Evolutionary conservation across 2,329 filamentous ascomycete genomes (phyloP), one percentile per base, ranked within the genome.

Genomic region (Eutypella sp.): DNA sequence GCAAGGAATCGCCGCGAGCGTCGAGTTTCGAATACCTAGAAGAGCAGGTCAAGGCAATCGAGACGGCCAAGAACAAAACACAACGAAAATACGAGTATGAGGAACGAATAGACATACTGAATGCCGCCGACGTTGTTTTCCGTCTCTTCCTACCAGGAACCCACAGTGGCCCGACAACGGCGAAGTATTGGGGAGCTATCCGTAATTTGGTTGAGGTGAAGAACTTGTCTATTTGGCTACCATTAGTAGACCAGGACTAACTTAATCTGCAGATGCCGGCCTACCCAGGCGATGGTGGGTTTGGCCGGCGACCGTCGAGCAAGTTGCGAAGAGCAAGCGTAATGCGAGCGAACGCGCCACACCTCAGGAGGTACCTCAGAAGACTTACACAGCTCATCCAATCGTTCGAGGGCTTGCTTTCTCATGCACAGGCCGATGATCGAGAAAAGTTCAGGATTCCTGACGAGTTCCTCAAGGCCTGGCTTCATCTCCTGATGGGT

Each of bases 141-240:
- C 56, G 57, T 7, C 67, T 74, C 31, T 76, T 74, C 46, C 56
- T 75, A 7, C 70, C 72, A 1, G 31, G 52, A 0, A 47, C 56
- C 2, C 64, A 65, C 19, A 53, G 65, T 8, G 65, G 64, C 0
- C 64, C 69, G 0, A 74, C 69, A 3, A 60, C 61, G 1, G 47
- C 49, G 5, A 73, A 70, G 44, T 74, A 65, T 44, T 75, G 71
- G 72, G 72, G 70, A 2, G 67, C 70, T n/a, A 33, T 71, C 0
- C 57, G 56, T 45, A 47, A 43, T 2, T 20, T 66, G 5, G 47
- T 68, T 4, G 37, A 46, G 29, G 67, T 68, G 53, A 53, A 59
- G 45, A 10, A 8, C 13, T 41, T 18, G 10, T 22, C 27, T 37
- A 45, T 44, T 36, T n/a, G 39, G 7, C 23, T 19, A 23, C 40